Percentiles rank a stretch among this genome's conserved stretches.
phyloP scores from a whole-genome alignment of 2,329 filamentous ascomycete genomes.

The Talaromyces sp. region DNA sequence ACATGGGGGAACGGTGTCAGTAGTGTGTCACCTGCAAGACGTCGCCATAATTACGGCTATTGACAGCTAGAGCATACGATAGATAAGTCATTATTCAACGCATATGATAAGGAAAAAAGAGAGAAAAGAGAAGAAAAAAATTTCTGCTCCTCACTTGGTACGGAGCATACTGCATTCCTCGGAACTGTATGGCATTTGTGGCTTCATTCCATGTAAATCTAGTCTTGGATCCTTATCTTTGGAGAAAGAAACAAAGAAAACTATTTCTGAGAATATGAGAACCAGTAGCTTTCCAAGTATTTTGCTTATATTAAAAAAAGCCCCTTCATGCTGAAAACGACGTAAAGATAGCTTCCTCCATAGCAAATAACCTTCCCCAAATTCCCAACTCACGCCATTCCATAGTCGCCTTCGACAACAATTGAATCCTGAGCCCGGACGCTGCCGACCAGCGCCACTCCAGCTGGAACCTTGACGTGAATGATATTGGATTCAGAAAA shows the following conservation, averaged over 20 bases:
- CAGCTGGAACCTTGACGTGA: slow-evolving; percentile 52
- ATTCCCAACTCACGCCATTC: neutral
- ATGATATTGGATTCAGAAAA: slow-evolving; percentile 60
- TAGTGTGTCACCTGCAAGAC: neutral
- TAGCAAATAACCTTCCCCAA: neutral
- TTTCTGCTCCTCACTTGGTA: too few species aligned
- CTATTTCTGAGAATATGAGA: neutral
- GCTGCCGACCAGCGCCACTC: slow-evolving; percentile 56
- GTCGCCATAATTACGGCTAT: neutral
- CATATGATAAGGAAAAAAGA: neutral
- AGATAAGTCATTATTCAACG: neutral
- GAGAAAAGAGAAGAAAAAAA: too few species aligned
- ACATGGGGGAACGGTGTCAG: neutral
- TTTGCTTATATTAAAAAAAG: neutral
- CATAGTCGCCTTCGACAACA: slow-evolving; percentile 24
- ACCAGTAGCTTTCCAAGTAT: neutral
- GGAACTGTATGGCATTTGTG: neutral
- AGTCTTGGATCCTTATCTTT: neutral
- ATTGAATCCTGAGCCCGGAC: slow-evolving; percentile 55
- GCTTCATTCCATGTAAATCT: neutral
- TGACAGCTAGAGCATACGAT: neutral
- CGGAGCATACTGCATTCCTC: neutral
- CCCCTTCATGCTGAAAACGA: neutral
- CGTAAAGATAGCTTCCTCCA: neutral
- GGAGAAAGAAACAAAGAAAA: neutral